Percentiles rank a stretch among this genome's conserved stretches.
phyloP scores from a whole-genome alignment of 441 rosid species.

The Adansonia gregorii region DNA sequence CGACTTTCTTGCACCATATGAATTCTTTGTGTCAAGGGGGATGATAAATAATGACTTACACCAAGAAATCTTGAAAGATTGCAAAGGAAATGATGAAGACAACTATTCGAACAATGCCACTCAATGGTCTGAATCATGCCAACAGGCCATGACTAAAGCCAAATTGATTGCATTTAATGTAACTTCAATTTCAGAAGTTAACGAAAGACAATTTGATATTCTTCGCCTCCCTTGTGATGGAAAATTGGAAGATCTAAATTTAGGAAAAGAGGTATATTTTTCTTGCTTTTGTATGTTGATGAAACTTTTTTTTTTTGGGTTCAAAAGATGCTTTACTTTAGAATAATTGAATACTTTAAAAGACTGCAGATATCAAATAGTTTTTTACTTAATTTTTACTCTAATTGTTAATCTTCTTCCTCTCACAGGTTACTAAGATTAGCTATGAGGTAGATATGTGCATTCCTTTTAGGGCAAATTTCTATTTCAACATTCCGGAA shows the following conservation, averaged over 20 bases:
- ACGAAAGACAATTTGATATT: background rate
- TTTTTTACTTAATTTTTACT: too few relatives aligned
- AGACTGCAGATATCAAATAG: too few relatives aligned
- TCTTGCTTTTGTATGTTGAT: too few relatives aligned
- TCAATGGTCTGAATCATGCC: background rate
- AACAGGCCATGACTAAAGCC: background rate
- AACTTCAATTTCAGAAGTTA: background rate
- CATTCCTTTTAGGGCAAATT: background rate
- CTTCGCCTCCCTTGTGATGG: background rate
- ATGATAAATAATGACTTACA: background rate
- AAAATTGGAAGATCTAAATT: background rate
- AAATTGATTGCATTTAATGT: background rate
- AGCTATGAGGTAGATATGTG: background rate
- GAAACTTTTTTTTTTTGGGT: too few relatives aligned
- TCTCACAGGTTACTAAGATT: background rate
- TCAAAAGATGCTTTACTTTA: too few relatives aligned
- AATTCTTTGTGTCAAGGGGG: background rate
- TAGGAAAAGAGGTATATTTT: background rate
- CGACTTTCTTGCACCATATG: background rate
- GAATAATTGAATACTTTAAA: too few relatives aligned
- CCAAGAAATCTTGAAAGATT: constrained; percentile 1
- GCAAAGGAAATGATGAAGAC: background rate
- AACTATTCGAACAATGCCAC: background rate
- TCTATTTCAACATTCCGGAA: background rate
- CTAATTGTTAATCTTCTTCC: too few relatives aligned